Conservation (phyloP, 345 rosid genomes). For the Cardiospermum halicacabum region DNA sequence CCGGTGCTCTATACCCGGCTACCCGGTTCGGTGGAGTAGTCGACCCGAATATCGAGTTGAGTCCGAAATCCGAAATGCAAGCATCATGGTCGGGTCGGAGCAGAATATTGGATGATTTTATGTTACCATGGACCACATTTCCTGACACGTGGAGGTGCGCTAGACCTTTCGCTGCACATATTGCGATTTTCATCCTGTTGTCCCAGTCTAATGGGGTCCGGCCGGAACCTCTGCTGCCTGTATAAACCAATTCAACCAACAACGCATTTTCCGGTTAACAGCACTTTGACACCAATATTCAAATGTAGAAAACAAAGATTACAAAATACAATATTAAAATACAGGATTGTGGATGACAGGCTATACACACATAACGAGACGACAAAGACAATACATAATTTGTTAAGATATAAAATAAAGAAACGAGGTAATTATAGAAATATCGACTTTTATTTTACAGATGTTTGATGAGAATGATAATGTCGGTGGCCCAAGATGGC, state of each 20-base stretch:
- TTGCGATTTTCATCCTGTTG: constrained; percentile 69
- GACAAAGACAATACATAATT: not conserved
- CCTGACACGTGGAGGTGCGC: constrained; percentile 66
- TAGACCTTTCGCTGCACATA: constrained; percentile 68
- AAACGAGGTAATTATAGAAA: not conserved
- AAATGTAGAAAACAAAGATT: not conserved
- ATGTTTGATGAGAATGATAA: constrained; percentile 3
- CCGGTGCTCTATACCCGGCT: constrained; percentile 95
- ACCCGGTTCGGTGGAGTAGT: constrained; percentile 60
- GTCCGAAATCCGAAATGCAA: constrained; percentile 72
- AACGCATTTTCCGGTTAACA: constrained; percentile 4
- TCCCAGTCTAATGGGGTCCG: constrained; percentile 94
- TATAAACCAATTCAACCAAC: not conserved
- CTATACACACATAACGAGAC: no score
- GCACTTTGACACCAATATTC: not conserved
- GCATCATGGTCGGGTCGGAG: constrained; percentile 72
- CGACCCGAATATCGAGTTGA: constrained; percentile 64
- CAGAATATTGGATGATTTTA: constrained; percentile 84
- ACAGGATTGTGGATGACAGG: not conserved
- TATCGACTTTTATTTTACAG: not conserved
- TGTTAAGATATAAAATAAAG: not conserved
- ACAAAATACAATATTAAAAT: not conserved
- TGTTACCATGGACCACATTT: constrained; percentile 80
- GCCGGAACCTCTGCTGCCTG: constrained; percentile 94
- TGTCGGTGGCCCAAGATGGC: constrained; percentile 31